Conservation (phyloP, 371 early-diverging fungal genomes). For the Lichtheimia ornata region DNA sequence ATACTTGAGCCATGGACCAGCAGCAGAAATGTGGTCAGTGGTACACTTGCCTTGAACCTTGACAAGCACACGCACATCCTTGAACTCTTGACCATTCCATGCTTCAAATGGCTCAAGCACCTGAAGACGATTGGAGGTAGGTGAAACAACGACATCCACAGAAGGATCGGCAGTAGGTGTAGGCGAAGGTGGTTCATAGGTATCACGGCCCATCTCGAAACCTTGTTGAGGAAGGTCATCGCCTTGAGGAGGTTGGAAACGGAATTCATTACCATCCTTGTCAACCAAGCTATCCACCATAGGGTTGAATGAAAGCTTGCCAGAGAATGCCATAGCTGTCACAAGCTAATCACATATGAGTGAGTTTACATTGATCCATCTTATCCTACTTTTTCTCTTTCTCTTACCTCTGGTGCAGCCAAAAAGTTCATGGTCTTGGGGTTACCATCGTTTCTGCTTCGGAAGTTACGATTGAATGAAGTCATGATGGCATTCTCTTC, state of each 20-base stretch:
- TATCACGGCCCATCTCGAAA: slow-evolving; percentile 78
- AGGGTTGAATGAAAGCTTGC: slow-evolving; percentile 90
- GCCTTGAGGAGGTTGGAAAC: slow-evolving; percentile 81
- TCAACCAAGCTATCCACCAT: slow-evolving; percentile 78
- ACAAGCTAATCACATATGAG: slow-evolving; percentile 60
- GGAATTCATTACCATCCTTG: slow-evolving; percentile 74
- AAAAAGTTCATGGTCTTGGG: slow-evolving; percentile 93
- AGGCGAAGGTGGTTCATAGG: slow-evolving; percentile 63
- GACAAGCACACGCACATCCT: slow-evolving; percentile 76
- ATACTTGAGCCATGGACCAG: slow-evolving; percentile 97
- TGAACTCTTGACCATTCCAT: slow-evolving; percentile 83
- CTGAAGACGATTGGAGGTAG: slow-evolving; percentile 83
- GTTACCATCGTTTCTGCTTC: slow-evolving; percentile 94
- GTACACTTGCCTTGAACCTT: slow-evolving; percentile 98
- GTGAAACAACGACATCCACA: slow-evolving; percentile 67
- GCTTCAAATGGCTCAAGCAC: slow-evolving; percentile 78
- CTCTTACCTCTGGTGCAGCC: slow-evolving; percentile 83
- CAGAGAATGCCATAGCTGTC: slow-evolving; percentile 91
- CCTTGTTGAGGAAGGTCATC: slow-evolving; percentile 86
- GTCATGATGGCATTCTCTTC: slow-evolving; percentile 90
- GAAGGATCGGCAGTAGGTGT: slow-evolving; percentile 58
- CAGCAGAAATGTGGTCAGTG: slow-evolving; percentile 95
- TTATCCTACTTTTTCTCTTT: neutral
- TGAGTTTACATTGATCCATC: neutral
- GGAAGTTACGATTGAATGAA: slow-evolving; percentile 97